Conservation (phyloP, 306 rosid genomes). For the Canavalia ensiformis region DNA sequence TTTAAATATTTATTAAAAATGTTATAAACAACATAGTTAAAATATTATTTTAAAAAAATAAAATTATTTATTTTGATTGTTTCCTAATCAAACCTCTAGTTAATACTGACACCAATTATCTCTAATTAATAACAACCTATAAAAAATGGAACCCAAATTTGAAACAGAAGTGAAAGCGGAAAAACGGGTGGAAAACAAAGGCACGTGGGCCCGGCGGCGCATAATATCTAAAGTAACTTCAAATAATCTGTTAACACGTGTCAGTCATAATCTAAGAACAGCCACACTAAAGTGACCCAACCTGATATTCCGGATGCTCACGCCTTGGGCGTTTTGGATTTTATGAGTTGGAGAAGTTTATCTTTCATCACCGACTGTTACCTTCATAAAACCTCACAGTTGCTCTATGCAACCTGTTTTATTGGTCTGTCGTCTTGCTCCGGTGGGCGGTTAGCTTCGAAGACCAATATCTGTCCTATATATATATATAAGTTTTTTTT, state of each 20-base stretch:
- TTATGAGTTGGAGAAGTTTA: not conserved
- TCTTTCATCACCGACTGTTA: slow-evolving; percentile 35
- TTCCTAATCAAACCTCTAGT: no score
- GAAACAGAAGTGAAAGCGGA: slow-evolving; percentile 6
- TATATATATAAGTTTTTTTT: not conserved
- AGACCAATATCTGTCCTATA: not conserved
- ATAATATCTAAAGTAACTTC: slow-evolving; percentile 42
- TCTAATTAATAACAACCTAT: no score
- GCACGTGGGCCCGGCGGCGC: slow-evolving; percentile 43
- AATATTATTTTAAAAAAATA: no score
- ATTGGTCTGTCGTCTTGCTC: slow-evolving; percentile 44
- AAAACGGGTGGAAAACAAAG: not conserved
- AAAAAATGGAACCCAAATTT: slow-evolving; percentile 47
- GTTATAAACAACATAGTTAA: no score
- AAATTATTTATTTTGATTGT: no score
- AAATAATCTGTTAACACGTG: slow-evolving; percentile 54
- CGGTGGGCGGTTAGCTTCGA: not conserved
- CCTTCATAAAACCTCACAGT: not conserved
- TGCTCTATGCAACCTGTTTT: not conserved
- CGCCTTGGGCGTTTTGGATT: slow-evolving; percentile 57
- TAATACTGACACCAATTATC: no score
- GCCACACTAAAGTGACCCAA: slow-evolving; percentile 46
- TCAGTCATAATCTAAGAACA: slow-evolving; percentile 18
- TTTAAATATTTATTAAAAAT: no score
- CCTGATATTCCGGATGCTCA: slow-evolving; percentile 41